Percentiles rank a stretch among this genome's conserved stretches.
Evolutionary conservation across 1,284 basidiomycete species (phyloP).

Genomic region (Melampsora abietis-canadensis): DNA sequence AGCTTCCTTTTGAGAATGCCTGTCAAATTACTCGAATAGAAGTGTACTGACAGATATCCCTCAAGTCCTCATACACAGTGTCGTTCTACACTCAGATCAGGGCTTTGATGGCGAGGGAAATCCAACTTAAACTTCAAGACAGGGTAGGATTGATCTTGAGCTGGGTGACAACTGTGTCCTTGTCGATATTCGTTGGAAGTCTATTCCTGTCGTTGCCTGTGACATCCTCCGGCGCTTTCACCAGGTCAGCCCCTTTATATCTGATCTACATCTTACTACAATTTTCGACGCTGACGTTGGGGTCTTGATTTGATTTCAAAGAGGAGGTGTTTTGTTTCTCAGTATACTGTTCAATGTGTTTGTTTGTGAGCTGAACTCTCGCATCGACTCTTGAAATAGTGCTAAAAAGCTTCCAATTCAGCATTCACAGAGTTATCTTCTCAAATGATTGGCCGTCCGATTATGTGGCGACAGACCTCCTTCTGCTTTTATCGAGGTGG

Average conservation of each 20-base stretch:
- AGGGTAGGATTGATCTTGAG: background rate
- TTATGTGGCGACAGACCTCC: conserved; percentile 59
- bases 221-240: conserved; percentile 78
- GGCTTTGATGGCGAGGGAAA: conserved; percentile 49
- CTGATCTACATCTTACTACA: no score
- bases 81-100: conserved; percentile 49
- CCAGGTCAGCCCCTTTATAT: conserved; percentile 56
- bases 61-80: conserved; percentile 73
- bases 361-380: conserved; percentile 53
- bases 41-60: no score
- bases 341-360: conserved; percentile 70
- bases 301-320: no score
- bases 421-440: conserved; percentile 60
- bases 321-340: conserved; percentile 47
- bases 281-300: no score
- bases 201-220: conserved; percentile 66
- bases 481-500: conserved; percentile 74
- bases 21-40: background rate
- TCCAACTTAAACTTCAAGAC: conserved; percentile 56
- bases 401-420: background rate
- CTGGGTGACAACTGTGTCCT: conserved; percentile 59
- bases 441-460: conserved; percentile 70
- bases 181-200: background rate
- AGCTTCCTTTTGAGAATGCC: background rate
- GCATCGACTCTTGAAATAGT: background rate